A percentile compares a stretch with the other conserved stretches of the same genome.
Evolutionary conservation across 306 rosid species (phyloP).

Genomic region (Dryas drummondii): DNA sequence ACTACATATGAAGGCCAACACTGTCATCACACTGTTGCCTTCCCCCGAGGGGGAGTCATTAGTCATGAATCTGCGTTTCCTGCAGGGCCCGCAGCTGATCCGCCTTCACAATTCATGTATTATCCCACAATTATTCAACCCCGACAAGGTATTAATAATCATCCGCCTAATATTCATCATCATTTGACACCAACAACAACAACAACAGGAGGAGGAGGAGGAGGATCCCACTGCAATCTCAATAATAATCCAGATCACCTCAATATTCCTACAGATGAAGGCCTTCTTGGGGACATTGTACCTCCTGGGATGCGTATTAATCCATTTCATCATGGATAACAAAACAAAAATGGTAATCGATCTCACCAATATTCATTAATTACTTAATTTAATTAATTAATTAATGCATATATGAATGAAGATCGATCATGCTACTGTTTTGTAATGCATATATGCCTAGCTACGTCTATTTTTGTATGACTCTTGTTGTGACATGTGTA

Average conservation of each 20-base stretch:
- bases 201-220: not conserved
- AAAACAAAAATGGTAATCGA: not conserved
- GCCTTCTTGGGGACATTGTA: constrained; percentile 87
- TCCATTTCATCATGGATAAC: constrained; percentile 23
- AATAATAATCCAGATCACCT: not conserved
- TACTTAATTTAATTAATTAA: not conserved
- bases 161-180: not conserved
- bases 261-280: constrained; percentile 44
- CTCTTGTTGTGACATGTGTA: no score
- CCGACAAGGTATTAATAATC: constrained; percentile 6
- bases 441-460: no score
- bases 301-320: constrained; percentile 73
- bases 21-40: constrained; percentile 81
- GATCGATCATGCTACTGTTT: no score
- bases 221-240: constrained; percentile 21
- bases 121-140: constrained; percentile 51
- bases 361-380: not conserved
- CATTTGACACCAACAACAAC: constrained; percentile 1
- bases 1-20: constrained; percentile 98
- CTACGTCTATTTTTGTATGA: no score
- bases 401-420: not conserved
- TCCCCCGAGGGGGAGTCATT: constrained; percentile 59
- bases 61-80: constrained; percentile 40
- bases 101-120: constrained; percentile 45
- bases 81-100: constrained; percentile 16